Conservation (phyloP, 1,284 basidiomycete species). For the Retiboletus flavoniger region DNA sequence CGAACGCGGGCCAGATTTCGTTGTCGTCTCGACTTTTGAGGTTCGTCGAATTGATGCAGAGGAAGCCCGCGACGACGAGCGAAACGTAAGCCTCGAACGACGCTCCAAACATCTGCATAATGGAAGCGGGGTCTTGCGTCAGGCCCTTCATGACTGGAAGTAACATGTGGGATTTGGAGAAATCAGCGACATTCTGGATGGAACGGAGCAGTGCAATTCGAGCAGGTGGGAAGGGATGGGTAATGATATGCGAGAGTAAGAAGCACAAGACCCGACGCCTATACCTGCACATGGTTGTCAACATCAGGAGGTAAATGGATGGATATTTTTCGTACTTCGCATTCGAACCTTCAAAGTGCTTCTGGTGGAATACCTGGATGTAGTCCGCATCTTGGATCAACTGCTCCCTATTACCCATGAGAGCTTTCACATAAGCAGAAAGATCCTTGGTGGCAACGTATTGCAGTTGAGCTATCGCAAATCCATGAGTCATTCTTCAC, state of each 20-base stretch:
- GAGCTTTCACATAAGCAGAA: constrained; percentile 59
- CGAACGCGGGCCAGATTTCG: constrained; percentile 50
- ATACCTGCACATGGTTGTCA: constrained; percentile 48
- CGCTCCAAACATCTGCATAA: constrained; percentile 23
- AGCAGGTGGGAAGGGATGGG: constrained; percentile 51
- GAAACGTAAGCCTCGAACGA: constrained; percentile 44
- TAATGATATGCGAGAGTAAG: constrained; percentile 78
- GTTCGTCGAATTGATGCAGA: constrained; percentile 44
- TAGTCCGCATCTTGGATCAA: constrained; percentile 69
- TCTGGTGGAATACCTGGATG: constrained; percentile 62
- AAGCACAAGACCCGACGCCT: constrained; percentile 78
- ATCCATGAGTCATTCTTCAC: constrained; percentile 7
- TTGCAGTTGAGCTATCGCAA: constrained; percentile 59
- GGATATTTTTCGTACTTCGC: constrained; percentile 46
- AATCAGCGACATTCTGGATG: constrained; percentile 60
- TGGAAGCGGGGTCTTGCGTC: constrained; percentile 28
- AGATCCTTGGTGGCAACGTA: constrained; percentile 78
- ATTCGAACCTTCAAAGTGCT: constrained; percentile 49
- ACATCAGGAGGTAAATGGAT: neutral
- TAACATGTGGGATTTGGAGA: constrained; percentile 64
- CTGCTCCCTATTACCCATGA: constrained; percentile 59
- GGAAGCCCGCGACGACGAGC: constrained; percentile 57
- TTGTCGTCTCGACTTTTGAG: constrained; percentile 42
- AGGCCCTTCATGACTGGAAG: constrained; percentile 58
- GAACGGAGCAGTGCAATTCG: constrained; percentile 61